Base-by-base conservation (phyloP, 2,329 filamentous ascomycete genomes). In the Fusarium illudens region DNA sequence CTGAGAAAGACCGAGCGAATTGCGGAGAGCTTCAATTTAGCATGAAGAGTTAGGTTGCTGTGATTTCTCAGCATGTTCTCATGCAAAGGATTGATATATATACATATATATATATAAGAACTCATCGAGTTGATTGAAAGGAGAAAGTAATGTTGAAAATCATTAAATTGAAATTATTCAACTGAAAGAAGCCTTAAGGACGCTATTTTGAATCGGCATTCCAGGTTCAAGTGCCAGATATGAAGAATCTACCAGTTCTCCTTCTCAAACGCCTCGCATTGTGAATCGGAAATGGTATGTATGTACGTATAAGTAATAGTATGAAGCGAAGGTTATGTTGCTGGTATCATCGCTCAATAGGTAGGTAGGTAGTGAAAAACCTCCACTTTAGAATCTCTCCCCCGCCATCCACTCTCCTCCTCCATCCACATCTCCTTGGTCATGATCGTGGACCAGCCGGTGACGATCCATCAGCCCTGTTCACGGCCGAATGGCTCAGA, bases 321-420 rank as follows among this genome's bases (percentile, higher is more conserved):
- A 25, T 25, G 15, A 48, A 33, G 29, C 13, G 39, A 22, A 37
- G 12, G 15, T 48, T 15, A 4, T 58, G 22, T 48, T 37, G 27
- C 33, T 51, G 50, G 60, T 63, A 60, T 63, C 42, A 17, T 56
- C 10, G 34, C 33, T 60, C 27, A 44, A 49, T 20, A n/a, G n/a
- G n/a, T n/a, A n/a, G n/a, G n/a, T n/a, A n/a, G n/a, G n/a, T n/a
- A 27, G 5, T 30, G 9, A 49, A 34, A 29, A 44, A 37, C 42
- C 19, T 50, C 30, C 29, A 20, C 46, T 20, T n/a, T n/a, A n/a
- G 8, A 1, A n/a, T 50, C 19, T 50, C 13, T 22, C 29, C 27
- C 17, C 44, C 27, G 15, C 44, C 3, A 20, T 30, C 12, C 2
- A 15, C 27, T 30, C 34, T 20, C 30, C 6, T 20, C 27, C 46